A percentile compares a stretch with the other conserved stretches of the same genome.
These are phyloP conservation scores for Circinella minor DNA, from an alignment of 371 early-diverging fungal genomes.

Conservation along the genomic window DNA sequence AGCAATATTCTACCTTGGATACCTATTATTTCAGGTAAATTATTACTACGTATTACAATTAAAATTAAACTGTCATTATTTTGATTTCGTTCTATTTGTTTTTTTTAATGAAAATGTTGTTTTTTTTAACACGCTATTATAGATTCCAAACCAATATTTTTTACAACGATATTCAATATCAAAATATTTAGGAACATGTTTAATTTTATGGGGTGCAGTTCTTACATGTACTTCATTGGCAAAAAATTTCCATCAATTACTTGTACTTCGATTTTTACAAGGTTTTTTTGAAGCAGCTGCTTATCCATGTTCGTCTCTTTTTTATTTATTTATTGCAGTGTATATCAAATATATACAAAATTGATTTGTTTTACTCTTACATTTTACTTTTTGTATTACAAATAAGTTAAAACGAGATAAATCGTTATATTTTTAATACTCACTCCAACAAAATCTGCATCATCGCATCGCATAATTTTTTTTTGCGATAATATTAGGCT, in stretches of 20 bases:
- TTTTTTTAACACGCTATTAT: neutral
- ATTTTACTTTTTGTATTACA: too few species aligned
- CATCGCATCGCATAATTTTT: too few species aligned
- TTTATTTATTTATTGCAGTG: too few species aligned
- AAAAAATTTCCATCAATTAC: constrained; percentile 29
- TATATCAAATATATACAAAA: too few species aligned
- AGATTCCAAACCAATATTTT: constrained; percentile 34
- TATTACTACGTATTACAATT: too few species aligned
- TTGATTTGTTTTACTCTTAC: too few species aligned
- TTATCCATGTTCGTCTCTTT: constrained; percentile 22
- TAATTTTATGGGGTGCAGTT: constrained; percentile 29
- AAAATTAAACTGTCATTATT: too few species aligned
- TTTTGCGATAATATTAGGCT: neutral
- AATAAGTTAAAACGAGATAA: too few species aligned
- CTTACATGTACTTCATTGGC: constrained; percentile 24
- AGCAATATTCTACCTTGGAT: constrained; percentile 37
- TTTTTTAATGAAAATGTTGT: too few species aligned
- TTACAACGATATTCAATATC: constrained; percentile 32
- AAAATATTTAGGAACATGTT: constrained; percentile 27
- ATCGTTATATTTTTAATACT: too few species aligned
- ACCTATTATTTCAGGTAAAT: constrained; percentile 28
- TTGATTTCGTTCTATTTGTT: too few species aligned
- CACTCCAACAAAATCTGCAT: too few species aligned
- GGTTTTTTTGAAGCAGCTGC: constrained; percentile 42
- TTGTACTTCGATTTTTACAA: constrained; percentile 29